Conservation (phyloP, 1,284 basidiomycete species). For the Pulveroboletus sp. region DNA sequence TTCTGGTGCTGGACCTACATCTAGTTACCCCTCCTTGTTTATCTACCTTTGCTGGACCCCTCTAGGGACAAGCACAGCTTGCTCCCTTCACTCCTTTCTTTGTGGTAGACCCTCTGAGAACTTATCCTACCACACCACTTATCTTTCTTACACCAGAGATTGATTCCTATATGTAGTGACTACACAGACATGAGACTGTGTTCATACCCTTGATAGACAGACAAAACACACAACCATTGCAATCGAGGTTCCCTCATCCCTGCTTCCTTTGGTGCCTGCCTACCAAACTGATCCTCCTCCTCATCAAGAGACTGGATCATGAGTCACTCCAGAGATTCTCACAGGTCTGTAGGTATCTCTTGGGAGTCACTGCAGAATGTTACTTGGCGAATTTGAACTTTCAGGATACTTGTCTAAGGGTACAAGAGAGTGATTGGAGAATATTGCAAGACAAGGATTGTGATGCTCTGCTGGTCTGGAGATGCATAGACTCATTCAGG, state of each 20-base stretch:
- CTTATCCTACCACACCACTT: not conserved
- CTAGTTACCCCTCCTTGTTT: no score
- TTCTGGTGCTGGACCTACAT: no score
- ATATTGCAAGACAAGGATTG: slow-evolving; percentile 1
- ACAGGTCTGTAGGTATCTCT: slow-evolving; percentile 1
- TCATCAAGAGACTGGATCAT: not conserved
- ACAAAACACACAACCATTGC: not conserved
- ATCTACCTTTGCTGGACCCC: no score
- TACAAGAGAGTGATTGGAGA: not conserved
- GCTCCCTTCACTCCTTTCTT: no score
- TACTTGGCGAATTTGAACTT: slow-evolving; percentile 4
- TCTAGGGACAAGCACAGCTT: no score
- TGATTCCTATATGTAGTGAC: not conserved
- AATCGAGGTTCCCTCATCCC: not conserved
- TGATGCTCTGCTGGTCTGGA: slow-evolving; percentile 9
- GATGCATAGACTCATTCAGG: not conserved
- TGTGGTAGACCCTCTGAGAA: no score
- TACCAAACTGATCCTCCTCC: not conserved
- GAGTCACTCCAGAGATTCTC: slow-evolving; percentile 1
- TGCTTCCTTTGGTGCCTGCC: not conserved
- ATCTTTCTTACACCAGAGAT: not conserved
- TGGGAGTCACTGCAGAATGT: not conserved
- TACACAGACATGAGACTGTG: not conserved
- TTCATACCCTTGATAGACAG: not conserved
- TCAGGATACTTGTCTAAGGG: not conserved